phyloP scores from a whole-genome alignment of 805 yeast species.

The Komagataella populi region DNA sequence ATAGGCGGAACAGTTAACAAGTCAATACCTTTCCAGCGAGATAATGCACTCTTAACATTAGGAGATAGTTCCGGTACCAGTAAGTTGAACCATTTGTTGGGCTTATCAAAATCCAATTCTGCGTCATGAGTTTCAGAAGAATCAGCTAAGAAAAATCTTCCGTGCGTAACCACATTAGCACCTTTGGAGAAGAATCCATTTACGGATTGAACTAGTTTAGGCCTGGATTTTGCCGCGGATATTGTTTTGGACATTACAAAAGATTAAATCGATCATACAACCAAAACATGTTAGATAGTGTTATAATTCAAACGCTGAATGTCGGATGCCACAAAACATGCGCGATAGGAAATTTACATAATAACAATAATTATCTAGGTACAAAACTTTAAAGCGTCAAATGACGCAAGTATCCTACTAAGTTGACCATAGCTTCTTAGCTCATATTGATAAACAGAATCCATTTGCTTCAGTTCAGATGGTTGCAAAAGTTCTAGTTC shows the following conservation, averaged over 20 bases:
- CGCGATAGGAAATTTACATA: background rate
- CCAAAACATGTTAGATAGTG: background rate
- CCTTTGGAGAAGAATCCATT: background rate
- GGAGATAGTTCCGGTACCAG: constrained; percentile 24
- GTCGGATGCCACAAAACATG: background rate
- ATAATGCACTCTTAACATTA: constrained; percentile 38
- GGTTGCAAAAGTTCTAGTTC: constrained; percentile 65
- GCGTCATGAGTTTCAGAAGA: background rate
- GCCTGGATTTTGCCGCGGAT: background rate
- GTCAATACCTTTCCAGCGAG: constrained; percentile 41
- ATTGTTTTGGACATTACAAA: background rate
- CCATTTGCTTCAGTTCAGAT: constrained; percentile 62
- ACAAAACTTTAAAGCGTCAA: constrained; percentile 36
- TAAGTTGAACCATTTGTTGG: constrained; percentile 53
- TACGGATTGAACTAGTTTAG: background rate
- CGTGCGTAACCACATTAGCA: background rate
- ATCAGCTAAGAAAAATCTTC: background rate
- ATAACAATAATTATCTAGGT: background rate
- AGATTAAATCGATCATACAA: background rate
- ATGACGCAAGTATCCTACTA: constrained; percentile 39
- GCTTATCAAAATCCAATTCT: background rate
- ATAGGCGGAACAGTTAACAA: constrained; percentile 54
- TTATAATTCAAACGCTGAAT: background rate
- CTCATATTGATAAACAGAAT: constrained; percentile 44
- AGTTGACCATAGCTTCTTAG: constrained; percentile 38